Evolutionary conservation across 2,329 filamentous ascomycete species (phyloP), one percentile per base, ranked within the genome.

Genomic region (Fusarium dlaminii): DNA sequence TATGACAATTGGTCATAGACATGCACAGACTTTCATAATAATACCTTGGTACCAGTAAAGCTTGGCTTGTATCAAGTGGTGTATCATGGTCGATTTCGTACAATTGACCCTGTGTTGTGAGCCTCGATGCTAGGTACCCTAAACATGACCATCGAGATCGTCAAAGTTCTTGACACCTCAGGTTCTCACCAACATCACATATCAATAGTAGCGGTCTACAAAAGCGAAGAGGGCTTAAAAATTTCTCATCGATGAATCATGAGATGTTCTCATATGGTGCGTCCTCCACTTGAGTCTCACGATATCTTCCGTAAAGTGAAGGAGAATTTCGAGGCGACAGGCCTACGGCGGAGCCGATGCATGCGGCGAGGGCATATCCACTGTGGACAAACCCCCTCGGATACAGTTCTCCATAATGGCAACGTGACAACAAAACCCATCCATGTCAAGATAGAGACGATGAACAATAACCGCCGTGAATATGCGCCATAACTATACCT

Each of bases 321-420:
- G 59, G 36, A 39, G 48, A 46, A 56, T 43, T 20, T 63, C 27
- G 30, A 58, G 36, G 29, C 51, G 42, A 68, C 51, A 42, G 36
- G 43, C 48, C 63, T 43, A 56, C 61, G 66, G 71, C 70, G 66
- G 70, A 71, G 61, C 66, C 57, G 61, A 73, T 56, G 43, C 56
- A 70, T 56, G 48, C 66, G 29, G 17, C 42, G 40, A 67, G 40
- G 46, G n/a, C 59, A 58, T 72, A 42, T 30, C 71, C 71, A 74
- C 58, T 72, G 58, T 72, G 71, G 67, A 59, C 67, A 74, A 74
- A 64, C 63, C 32, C 43, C 17, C 46, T 68, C 55, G 39, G 49
- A 45, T 30, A 22, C 29, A 49, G 24, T 57, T 43, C 58, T 68
- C 59, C 57, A 58, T 56, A 56, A 70, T 66, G 66, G 60, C 37